Evolutionary conservation across 2,329 filamentous ascomycete genomes (phyloP).

Genomic region (Fusarium brachygibbosum): DNA sequence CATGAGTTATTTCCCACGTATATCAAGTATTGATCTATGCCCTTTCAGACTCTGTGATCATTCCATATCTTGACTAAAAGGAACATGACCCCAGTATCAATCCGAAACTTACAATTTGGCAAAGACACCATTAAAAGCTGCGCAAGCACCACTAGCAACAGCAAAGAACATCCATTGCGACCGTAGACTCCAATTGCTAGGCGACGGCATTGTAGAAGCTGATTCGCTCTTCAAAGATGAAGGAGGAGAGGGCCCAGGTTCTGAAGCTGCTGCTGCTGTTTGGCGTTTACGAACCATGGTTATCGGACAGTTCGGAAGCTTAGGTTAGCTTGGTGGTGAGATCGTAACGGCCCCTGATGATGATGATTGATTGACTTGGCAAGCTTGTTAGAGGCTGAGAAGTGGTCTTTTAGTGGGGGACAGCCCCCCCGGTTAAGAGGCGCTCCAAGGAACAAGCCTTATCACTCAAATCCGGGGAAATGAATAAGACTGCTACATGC

Average conservation of each 20-base stretch:
- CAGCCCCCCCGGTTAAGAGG: constrained; percentile 15
- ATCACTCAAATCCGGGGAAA: constrained; percentile 37
- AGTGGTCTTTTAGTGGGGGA: constrained; percentile 40
- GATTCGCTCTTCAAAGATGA: constrained; percentile 6
- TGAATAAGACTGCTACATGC: not conserved
- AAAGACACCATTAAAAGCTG: constrained; percentile 85
- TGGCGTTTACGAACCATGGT: constrained; percentile 52
- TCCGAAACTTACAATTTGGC: constrained; percentile 77
- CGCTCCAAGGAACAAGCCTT: constrained; percentile 13
- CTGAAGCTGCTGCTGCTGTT: constrained; percentile 18
- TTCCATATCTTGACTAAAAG: not conserved
- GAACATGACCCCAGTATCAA: not conserved
- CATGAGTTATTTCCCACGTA: not conserved
- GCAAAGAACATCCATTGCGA: constrained; percentile 76
- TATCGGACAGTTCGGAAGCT: constrained; percentile 32
- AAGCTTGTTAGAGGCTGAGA: constrained; percentile 28
- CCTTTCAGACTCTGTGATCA: not conserved
- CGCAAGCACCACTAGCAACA: constrained; percentile 80
- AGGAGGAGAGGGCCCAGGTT: constrained; percentile 8
- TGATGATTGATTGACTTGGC: constrained; percentile 39
- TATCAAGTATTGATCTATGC: not conserved
- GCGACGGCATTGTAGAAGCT: constrained; percentile 23
- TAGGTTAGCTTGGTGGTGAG: constrained; percentile 23
- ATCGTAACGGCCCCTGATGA: constrained; percentile 29
- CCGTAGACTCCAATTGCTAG: constrained; percentile 51